Evolutionary conservation across 2,329 filamentous ascomycete species (phyloP).

Genomic region (Epichloe typhina): DNA sequence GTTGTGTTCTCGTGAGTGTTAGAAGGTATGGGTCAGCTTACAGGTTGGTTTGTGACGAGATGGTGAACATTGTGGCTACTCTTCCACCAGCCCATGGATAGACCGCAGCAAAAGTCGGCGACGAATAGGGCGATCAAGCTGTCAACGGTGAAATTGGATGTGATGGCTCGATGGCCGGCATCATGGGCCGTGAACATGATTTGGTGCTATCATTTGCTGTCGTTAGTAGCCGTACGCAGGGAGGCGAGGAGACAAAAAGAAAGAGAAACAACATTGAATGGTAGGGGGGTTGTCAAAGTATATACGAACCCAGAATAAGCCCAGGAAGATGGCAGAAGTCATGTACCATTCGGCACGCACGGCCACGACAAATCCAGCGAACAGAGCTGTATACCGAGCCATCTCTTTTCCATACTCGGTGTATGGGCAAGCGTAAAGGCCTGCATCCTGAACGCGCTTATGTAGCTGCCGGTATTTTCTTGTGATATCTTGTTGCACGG

Average conservation of each 20-base stretch:
- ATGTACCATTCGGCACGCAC: slow-evolving; percentile 41
- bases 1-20: neutral
- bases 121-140: slow-evolving; percentile 49
- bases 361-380: slow-evolving; percentile 31
- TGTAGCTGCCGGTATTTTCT: slow-evolving; percentile 43
- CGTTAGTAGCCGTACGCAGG: slow-evolving; percentile 7
- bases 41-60: slow-evolving; percentile 49
- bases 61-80: slow-evolving; percentile 57
- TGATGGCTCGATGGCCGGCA: slow-evolving; percentile 50
- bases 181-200: slow-evolving; percentile 58
- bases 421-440: slow-evolving; percentile 47
- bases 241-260: too few species aligned
- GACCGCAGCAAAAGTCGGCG: slow-evolving; percentile 51
- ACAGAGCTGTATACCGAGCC: slow-evolving; percentile 39
- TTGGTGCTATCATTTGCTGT: slow-evolving; percentile 35
- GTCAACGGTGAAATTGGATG: slow-evolving; percentile 42
- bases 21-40: slow-evolving; percentile 8
- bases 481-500: slow-evolving; percentile 41
- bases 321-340: slow-evolving; percentile 44
- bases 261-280: neutral
- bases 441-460: slow-evolving; percentile 37
- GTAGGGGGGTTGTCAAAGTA: neutral
- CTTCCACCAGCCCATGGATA: slow-evolving; percentile 59
- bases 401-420: slow-evolving; percentile 44
- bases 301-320: slow-evolving; percentile 42